These are phyloP conservation scores for Ganoderma boninense DNA, from an alignment of 1,284 basidiomycete species.

Conservation along the genomic window DNA sequence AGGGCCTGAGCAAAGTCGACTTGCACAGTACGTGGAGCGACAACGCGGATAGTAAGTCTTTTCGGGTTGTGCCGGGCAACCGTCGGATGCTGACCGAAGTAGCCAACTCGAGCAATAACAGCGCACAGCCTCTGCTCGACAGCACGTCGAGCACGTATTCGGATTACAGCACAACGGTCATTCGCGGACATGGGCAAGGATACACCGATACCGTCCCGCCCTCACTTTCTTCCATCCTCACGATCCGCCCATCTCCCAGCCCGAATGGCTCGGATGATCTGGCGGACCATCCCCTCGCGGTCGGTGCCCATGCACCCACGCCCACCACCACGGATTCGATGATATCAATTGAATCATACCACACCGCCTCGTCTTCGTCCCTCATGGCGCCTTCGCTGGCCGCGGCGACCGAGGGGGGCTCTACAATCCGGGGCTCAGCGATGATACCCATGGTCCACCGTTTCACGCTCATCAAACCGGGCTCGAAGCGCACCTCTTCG, in stretches of 20 bases:
- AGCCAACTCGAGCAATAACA: constrained; percentile 50
- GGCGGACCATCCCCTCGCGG: constrained; percentile 32
- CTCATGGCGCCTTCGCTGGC: constrained; percentile 62
- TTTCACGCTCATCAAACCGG: constrained; percentile 86
- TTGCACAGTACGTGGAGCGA: constrained; percentile 60
- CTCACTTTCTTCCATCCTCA: constrained; percentile 77
- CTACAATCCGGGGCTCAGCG: constrained; percentile 59
- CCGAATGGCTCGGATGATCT: constrained; percentile 49
- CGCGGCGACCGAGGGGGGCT: constrained; percentile 77
- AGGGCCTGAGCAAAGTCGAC: constrained; percentile 58
- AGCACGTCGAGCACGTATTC: constrained; percentile 54
- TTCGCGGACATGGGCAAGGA: constrained; percentile 55
- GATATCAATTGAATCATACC: constrained; percentile 73
- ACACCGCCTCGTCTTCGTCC: constrained; percentile 63
- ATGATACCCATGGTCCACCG: constrained; percentile 71
- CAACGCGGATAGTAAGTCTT: constrained; percentile 47
- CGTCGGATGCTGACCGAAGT: constrained; percentile 13
- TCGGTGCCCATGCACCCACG: constrained; percentile 37
- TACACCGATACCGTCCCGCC: constrained; percentile 54
- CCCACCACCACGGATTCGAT: constrained; percentile 50
- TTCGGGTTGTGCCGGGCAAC: constrained; percentile 9
- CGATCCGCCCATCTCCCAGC: constrained; percentile 65
- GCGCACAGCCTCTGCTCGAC: constrained; percentile 66
- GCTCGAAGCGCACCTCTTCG: constrained; percentile 54
- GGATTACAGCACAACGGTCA: constrained; percentile 74